phyloP scores from a whole-genome alignment of 768 basidiomycete genomes.

The Termitomyces sp. region DNA sequence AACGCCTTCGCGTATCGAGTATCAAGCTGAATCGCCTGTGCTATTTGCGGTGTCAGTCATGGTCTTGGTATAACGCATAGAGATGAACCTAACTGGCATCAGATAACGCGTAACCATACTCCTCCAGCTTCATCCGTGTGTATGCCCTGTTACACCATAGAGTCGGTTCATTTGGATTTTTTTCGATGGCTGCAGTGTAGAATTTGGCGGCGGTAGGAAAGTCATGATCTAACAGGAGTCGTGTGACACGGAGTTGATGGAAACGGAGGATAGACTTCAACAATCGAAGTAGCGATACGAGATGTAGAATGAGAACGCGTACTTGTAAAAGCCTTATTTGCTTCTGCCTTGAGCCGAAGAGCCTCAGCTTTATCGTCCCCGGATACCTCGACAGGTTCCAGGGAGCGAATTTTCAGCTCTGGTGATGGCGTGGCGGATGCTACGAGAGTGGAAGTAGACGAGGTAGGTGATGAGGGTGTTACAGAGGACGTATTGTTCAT shows the following conservation, averaged over 20 bases:
- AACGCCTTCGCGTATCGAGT: constrained; percentile 88
- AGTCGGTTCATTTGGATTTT: constrained; percentile 84
- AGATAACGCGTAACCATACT: constrained; percentile 86
- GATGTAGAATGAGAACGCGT: constrained; percentile 17
- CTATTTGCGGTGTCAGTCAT: constrained; percentile 31
- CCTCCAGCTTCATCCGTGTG: constrained; percentile 85
- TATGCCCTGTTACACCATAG: constrained; percentile 95
- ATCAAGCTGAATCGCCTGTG: constrained; percentile 82
- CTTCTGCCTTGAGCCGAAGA: constrained; percentile 68
- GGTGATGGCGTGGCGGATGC: constrained; percentile 55
- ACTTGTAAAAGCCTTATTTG: constrained; percentile 86
- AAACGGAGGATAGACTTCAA: not conserved
- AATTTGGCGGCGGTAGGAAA: constrained; percentile 72
- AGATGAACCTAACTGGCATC: constrained; percentile 67
- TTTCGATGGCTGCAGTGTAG: constrained; percentile 80
- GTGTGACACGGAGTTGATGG: not conserved
- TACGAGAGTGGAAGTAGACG: constrained; percentile 40
- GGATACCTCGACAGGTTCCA: constrained; percentile 46
- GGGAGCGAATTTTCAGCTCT: constrained; percentile 41
- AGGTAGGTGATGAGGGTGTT: constrained; percentile 33
- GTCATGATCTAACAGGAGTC: constrained; percentile 47
- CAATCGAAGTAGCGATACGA: constrained; percentile 1
- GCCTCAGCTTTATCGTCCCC: constrained; percentile 69
- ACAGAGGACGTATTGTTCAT: constrained; percentile 29
- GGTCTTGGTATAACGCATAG: not conserved